phyloP scores from a whole-genome alignment of 768 basidiomycete species.

The Rhodotorula toruloides region DNA sequence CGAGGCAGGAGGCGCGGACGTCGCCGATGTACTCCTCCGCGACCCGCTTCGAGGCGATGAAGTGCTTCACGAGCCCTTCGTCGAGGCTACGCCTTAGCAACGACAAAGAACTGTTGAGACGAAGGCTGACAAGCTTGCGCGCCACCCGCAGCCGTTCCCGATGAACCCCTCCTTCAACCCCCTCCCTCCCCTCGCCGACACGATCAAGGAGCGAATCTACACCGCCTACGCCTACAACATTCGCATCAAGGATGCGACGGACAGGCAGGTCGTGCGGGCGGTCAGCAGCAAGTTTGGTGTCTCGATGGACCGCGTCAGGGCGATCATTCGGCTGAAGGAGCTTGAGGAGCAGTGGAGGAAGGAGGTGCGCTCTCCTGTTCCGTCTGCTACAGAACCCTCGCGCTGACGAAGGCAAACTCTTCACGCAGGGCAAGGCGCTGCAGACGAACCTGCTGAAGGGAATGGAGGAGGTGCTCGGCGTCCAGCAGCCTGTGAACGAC shows the following conservation, averaged over 20 bases:
- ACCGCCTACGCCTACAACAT: conserved; percentile 54
- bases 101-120: too few species aligned
- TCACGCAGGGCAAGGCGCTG: conserved; percentile 56
- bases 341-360: conserved; percentile 63
- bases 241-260: conserved; percentile 49
- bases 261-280: conserved; percentile 31
- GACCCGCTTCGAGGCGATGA: too few species aligned
- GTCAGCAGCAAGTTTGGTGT: conserved; percentile 54
- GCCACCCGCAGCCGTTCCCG: conserved; percentile 68
- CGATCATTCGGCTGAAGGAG: conserved; percentile 74
- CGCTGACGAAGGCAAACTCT: too few species aligned
- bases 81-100: too few species aligned
- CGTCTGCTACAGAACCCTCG: background rate
- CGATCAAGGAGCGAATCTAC: conserved; percentile 58
- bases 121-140: too few species aligned
- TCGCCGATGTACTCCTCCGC: background rate
- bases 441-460: conserved; percentile 74
- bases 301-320: conserved; percentile 73
- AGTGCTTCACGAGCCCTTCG: too few species aligned
- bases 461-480: conserved; percentile 74
- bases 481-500: conserved; percentile 42
- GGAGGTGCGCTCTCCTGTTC: conserved; percentile 44
- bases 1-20: background rate
- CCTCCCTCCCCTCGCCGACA: conserved; percentile 67
- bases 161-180: conserved; percentile 79